phyloP scores from a whole-genome alignment of 2,329 filamentous ascomycete species.

The Cercospora berteroae region DNA sequence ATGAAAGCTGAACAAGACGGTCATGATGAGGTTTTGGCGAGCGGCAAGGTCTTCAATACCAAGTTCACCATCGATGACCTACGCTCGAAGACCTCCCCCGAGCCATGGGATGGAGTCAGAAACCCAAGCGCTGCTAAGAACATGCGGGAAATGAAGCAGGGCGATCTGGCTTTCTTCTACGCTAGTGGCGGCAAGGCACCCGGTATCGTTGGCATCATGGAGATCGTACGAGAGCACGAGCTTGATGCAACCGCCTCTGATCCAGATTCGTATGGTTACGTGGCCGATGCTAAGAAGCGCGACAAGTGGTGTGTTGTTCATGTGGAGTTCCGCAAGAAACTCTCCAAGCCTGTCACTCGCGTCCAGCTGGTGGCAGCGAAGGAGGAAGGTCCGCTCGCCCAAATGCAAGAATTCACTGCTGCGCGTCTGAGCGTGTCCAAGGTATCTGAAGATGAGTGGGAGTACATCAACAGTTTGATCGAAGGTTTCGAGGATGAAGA shows the following conservation, averaged over 20 bases:
- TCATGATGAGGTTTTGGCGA: conserved; percentile 62
- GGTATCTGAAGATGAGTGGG: conserved; percentile 65
- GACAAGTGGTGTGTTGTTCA: conserved; percentile 88
- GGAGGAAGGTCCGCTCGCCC: conserved; percentile 48
- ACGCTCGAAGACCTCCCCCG: conserved; percentile 66
- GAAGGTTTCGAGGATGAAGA: conserved; percentile 27
- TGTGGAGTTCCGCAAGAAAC: conserved; percentile 82
- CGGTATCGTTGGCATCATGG: conserved; percentile 65
- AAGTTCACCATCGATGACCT: conserved; percentile 94
- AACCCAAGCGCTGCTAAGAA: conserved; percentile 72
- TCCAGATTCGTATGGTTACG: conserved; percentile 74
- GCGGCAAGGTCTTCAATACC: conserved; percentile 82
- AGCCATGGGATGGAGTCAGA: conserved; percentile 77
- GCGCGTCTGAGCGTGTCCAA: conserved; percentile 77
- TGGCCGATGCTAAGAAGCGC: conserved; percentile 68
- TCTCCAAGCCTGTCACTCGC: conserved; percentile 66
- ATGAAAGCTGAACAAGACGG: conserved; percentile 71
- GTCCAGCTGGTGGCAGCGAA: conserved; percentile 66
- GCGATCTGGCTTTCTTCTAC: conserved; percentile 94
- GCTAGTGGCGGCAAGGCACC: conserved; percentile 91
- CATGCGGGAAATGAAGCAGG: conserved; percentile 84
- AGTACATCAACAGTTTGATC: conserved; percentile 50
- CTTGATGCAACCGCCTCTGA: conserved; percentile 75
- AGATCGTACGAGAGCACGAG: conserved; percentile 80
- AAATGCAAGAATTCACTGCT: conserved; percentile 81